phyloP scores from a whole-genome alignment of 257 asterid genomes.

The Solanum medicagineum region DNA sequence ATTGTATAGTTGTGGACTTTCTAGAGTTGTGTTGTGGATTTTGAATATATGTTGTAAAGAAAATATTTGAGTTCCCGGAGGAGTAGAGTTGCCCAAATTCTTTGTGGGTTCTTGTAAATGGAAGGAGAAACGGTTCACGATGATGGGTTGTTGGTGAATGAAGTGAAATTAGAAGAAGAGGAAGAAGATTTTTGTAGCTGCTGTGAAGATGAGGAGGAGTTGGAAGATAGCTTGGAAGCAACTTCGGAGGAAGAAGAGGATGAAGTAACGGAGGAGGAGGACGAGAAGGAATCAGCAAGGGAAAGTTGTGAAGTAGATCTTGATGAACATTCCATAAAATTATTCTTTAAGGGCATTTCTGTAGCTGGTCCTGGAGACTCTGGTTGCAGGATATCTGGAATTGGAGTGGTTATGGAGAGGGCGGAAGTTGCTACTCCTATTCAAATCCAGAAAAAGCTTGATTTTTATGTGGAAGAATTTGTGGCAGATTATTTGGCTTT shows the following conservation, averaged over 20 bases:
- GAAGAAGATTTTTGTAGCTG: conserved; percentile 96
- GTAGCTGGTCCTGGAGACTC: conserved; percentile 52
- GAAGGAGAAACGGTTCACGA: conserved; percentile 17
- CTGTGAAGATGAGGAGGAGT: conserved; percentile 45
- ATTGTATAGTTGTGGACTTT: not conserved
- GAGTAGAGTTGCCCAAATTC: not conserved
- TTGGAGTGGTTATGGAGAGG: conserved; percentile 79
- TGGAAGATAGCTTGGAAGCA: conserved; percentile 21
- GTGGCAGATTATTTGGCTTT: conserved; percentile 87
- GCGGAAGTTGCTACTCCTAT: conserved; percentile 19
- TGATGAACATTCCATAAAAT: conserved; percentile 37
- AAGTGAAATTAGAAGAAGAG: conserved; percentile 45
- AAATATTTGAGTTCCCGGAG: not conserved
- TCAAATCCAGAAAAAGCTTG: conserved; percentile 86
- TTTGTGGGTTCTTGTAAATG: conserved; percentile 13
- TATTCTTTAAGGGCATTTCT: conserved; percentile 85
- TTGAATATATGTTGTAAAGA: not conserved
- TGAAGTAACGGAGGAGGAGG: not conserved
- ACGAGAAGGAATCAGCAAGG: conserved; percentile 9
- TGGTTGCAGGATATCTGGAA: conserved; percentile 63
- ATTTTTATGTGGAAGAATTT: conserved; percentile 59
- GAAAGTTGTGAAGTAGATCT: conserved; percentile 12
- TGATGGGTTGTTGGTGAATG: conserved; percentile 7
- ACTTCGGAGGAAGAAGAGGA: not conserved
- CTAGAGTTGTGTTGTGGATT: not conserved